Base-by-base conservation (phyloP, 495 filamentous ascomycete genomes). In the Aspergillus egyptiacus region DNA sequence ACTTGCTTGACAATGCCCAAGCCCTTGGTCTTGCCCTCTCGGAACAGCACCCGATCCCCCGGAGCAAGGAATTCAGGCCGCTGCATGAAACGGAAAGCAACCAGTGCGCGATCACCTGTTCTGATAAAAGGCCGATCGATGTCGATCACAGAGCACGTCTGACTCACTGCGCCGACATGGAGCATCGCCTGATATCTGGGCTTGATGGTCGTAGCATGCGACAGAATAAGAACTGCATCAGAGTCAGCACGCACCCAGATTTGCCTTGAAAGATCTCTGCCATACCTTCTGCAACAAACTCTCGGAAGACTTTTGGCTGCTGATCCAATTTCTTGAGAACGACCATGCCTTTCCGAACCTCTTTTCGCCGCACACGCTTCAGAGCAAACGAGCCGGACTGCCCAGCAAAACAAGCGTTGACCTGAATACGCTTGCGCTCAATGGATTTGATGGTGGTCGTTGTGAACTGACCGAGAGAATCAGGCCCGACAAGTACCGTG, bases 111-210 rank as follows among this genome's bases (percentile, higher is more conserved):
- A 64, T 98, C 93, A 4, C 93, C 93, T 0, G 94, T 96, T 10
- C 93, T 78, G 57, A 98, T 95, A 57, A 89, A 94, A 17, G 86
- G 85, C n/a, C 91, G 84, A 60, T 98, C 93, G 49, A 98, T 94
- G 58, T 96, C 93, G 56, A 98, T 96, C 58, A 98, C 96, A 6
- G 89, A 83, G 55, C 94, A 97, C 0, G 93, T 98, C 67, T 98
- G 93, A 47, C 84, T 89, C 43, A 98, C 87, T 1, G 93, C 87
- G 6, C 93, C 93, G 15, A 98, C 93, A 58, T 98, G 93, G 17
- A 98, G 77, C 93, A 98, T 98, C 5, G 93, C 94, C 66, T 98
- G 93, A 61, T 98, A 98, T 58, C 91, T 91, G 5, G 87, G 89
- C 63, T 94, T 93, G 66, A 98, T 98, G 36, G 93, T 98, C n/a